Conservation (phyloP, 1,139 yeast genomes). For the Diutina pseudorugosa region DNA sequence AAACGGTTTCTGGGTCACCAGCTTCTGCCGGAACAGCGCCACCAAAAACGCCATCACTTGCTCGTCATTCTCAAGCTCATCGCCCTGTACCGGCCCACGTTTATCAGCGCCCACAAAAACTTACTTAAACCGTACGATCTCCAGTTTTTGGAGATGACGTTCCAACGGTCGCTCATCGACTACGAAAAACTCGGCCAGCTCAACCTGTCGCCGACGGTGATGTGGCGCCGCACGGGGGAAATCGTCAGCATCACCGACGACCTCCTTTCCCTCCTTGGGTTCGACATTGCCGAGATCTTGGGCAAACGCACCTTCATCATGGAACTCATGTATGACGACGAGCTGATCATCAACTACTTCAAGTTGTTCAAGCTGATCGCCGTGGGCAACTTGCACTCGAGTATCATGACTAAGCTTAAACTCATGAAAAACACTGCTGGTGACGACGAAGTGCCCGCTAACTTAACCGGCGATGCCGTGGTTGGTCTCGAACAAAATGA, state of each 20-base stretch:
- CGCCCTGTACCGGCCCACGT: constrained; percentile 62
- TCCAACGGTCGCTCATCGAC: constrained; percentile 57
- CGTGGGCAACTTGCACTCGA: constrained; percentile 37
- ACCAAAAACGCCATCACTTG: constrained; percentile 30
- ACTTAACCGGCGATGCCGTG: constrained; percentile 8
- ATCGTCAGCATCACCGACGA: constrained; percentile 62
- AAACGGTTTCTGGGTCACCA: constrained; percentile 34
- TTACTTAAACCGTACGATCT: constrained; percentile 52
- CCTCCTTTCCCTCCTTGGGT: constrained; percentile 51
- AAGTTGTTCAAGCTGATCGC: constrained; percentile 37
- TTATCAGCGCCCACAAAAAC: constrained; percentile 60
- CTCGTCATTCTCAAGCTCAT: constrained; percentile 50
- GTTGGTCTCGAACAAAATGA: constrained; percentile 10
- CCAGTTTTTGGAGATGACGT: constrained; percentile 53
- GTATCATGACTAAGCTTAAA: constrained; percentile 35
- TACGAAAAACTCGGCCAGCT: constrained; percentile 48
- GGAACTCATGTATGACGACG: constrained; percentile 39
- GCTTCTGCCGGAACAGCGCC: constrained; percentile 18
- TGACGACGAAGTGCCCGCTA: not conserved
- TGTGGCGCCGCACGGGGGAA: constrained; percentile 73
- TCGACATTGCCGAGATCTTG: constrained; percentile 32
- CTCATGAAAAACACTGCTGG: constrained; percentile 19
- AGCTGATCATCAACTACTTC: constrained; percentile 31
- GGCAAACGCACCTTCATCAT: constrained; percentile 42
- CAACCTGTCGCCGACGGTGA: constrained; percentile 56